Conservation (phyloP, 1,284 basidiomycete genomes). For the Naganishia sp. region DNA sequence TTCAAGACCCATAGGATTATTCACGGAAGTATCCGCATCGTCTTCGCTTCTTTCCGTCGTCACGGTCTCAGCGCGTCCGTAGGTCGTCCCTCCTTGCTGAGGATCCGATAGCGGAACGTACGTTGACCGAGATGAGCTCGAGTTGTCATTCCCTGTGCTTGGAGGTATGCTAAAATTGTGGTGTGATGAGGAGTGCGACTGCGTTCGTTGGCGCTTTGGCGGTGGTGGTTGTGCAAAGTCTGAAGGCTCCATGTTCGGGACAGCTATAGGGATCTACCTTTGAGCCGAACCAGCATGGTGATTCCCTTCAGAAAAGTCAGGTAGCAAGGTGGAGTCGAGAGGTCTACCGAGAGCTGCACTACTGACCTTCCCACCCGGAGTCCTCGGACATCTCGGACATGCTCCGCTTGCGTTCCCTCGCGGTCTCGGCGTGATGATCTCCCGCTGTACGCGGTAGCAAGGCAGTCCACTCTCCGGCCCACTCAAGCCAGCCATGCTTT, state of each 20-base stretch:
- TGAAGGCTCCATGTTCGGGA: background rate
- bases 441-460: background rate
- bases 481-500: too few species aligned
- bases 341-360: too few species aligned
- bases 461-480: background rate
- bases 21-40: constrained; percentile 14
- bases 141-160: background rate
- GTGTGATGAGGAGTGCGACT: background rate
- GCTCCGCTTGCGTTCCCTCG: background rate
- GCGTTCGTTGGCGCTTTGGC: constrained; percentile 18
- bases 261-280: too few species aligned
- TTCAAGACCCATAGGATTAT: constrained; percentile 3
- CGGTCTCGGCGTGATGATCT: background rate
- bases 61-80: constrained; percentile 3
- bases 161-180: background rate
- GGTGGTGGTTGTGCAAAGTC: constrained; percentile 23
- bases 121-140: constrained; percentile 6
- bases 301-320: too few species aligned
- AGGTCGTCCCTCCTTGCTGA: background rate
- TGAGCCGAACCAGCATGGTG: too few species aligned
- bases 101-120: background rate
- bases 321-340: too few species aligned
- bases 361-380: too few species aligned
- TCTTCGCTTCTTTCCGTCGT: constrained; percentile 14
- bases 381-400: background rate